Conservation (phyloP, 345 rosid species). For the Kandelia obovata region DNA sequence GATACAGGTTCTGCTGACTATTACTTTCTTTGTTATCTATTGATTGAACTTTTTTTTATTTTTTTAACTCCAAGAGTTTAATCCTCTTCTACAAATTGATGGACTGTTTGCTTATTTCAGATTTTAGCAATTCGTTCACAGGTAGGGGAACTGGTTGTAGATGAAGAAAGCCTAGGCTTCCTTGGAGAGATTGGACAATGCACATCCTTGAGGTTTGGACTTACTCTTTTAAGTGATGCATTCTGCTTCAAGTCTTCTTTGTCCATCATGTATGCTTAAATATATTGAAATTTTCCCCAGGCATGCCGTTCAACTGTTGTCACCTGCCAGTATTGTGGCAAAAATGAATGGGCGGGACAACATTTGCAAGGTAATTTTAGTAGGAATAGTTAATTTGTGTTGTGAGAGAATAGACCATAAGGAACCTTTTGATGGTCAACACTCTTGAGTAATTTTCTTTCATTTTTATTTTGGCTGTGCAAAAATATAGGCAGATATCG, state of each 20-base stretch:
- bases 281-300: constrained; percentile 27
- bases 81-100: not conserved
- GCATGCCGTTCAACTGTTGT: constrained; percentile 91
- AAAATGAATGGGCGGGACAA: constrained; percentile 90
- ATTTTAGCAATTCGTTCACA: constrained; percentile 95
- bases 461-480: not conserved
- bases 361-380: constrained; percentile 75
- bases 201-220: constrained; percentile 68
- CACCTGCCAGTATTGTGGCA: constrained; percentile 88
- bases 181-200: constrained; percentile 83
- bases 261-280: not conserved
- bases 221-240: not conserved
- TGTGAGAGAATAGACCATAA: not conserved
- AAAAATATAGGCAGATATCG: constrained; percentile 68
- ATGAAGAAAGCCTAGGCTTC: constrained; percentile 83
- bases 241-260: not conserved
- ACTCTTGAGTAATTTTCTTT: not conserved
- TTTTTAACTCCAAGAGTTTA: not conserved
- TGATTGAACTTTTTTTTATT: not conserved
- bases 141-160: constrained; percentile 80
- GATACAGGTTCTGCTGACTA: constrained; percentile 62
- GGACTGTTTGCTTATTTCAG: constrained; percentile 35
- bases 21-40: not conserved
- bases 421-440: not conserved
- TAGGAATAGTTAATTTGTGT: not conserved